Base-by-base conservation (phyloP, 2,329 filamentous ascomycete genomes). In the Passalora sequoiae region DNA sequence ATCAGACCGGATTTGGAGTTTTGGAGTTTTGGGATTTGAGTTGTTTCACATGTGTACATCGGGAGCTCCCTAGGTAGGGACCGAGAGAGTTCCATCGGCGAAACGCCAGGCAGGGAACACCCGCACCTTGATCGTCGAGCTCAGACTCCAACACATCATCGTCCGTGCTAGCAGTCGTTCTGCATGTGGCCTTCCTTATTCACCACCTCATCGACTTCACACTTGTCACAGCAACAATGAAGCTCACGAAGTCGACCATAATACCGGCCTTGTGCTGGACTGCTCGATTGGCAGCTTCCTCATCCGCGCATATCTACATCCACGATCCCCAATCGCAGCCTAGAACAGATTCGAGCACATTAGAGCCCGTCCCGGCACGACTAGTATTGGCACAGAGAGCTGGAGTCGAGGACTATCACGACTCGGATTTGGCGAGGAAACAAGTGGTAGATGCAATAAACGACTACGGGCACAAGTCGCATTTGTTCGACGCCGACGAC, bases 361-460 rank as follows among this genome's bases (percentile, higher is more conserved):
- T 68, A 47, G 59, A 57, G 4, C 66, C 71, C 12, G 64, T 69
- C 42, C 67, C 68, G 28, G 71, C 73, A 52, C 66, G 73, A 57
- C 59, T 76, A 44, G 67, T 76, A 37, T 56, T 76, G 46, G 73
- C 73, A 38, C 69, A 74, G 58, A 62, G 72, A 54, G 65, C 74
- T 19, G 72, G 72, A 13, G 61, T 76, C 24, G 70, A 72, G 40
- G 65, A 68, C 41, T 75, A 68, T 60, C 72, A 76, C 51, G 58
- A 62, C 17, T 58, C 72, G 36, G 62, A 67, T 44, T 52, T 67
- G 46, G 52, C 61, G 20, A 63, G 63, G 37, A 63, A 69, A 8
- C 63, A 68, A 7, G 62, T 61, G n/a, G 56, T 76, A 38, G 53
- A 65, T 25, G 65, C 68, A 36, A 66, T 77, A 50, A 74, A 74